These are phyloP conservation scores for Russula earlei DNA, from an alignment of 768 basidiomycete species.

Conservation along the genomic window DNA sequence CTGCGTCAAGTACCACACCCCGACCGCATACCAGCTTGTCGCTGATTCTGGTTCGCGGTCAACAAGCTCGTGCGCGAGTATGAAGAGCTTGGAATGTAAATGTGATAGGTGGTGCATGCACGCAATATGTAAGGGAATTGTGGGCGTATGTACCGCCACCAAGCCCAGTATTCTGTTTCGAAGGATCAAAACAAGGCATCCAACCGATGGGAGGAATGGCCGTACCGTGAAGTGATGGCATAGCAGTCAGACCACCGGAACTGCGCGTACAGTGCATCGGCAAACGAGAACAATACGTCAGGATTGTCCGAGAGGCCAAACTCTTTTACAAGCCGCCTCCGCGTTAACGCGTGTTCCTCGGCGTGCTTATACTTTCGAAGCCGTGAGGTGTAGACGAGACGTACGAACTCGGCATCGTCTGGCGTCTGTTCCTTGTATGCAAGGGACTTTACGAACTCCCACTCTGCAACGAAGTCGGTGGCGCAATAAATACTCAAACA, in stretches of 20 bases:
- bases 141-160: slow-evolving; percentile 78
- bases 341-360: slow-evolving; percentile 70
- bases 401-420: slow-evolving; percentile 85
- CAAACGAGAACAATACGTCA: slow-evolving; percentile 84
- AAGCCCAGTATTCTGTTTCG: slow-evolving; percentile 66
- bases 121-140: slow-evolving; percentile 90
- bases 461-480: slow-evolving; percentile 47
- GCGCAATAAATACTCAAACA: background rate
- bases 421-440: slow-evolving; percentile 75
- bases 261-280: slow-evolving; percentile 79
- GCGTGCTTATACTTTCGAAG: slow-evolving; percentile 85
- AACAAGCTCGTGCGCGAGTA: slow-evolving; percentile 93
- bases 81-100: slow-evolving; percentile 87
- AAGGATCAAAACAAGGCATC: background rate
- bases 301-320: slow-evolving; percentile 85
- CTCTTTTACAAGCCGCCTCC: slow-evolving; percentile 71
- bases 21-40: slow-evolving; percentile 97
- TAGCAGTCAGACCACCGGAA: slow-evolving; percentile 95
- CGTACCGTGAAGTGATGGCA: slow-evolving; percentile 71
- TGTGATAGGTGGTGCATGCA: slow-evolving; percentile 96
- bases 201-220: background rate
- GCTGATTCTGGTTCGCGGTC: slow-evolving; percentile 89
- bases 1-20: slow-evolving; percentile 87
- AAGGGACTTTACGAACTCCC: slow-evolving; percentile 88
- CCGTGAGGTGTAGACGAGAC: slow-evolving; percentile 85